These are phyloP conservation scores for Fusarium sp. DNA, from an alignment of 2,329 filamentous ascomycete genomes.

Conservation along the genomic window DNA sequence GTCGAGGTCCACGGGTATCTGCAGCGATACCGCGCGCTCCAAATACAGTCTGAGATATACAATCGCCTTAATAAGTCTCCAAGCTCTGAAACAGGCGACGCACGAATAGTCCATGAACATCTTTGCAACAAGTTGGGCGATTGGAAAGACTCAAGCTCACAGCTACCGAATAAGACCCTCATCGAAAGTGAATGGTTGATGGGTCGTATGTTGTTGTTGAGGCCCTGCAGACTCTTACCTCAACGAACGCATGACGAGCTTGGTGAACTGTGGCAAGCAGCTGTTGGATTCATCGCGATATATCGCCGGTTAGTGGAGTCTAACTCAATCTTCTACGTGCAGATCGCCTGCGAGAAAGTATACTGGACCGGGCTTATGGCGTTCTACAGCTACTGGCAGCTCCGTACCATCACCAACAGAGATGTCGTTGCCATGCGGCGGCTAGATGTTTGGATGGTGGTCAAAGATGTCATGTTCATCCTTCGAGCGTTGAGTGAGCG, in stretches of 20 bases:
- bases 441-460: background rate
- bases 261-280: background rate
- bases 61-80: background rate
- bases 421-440: too few relatives aligned
- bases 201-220: constrained; percentile 4
- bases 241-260: background rate
- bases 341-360: constrained; percentile 10
- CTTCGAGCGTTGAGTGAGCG: constrained; percentile 1
- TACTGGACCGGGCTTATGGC: constrained; percentile 10
- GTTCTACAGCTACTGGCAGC: background rate
- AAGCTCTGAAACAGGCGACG: accelerated
- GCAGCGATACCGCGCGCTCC: constrained; percentile 8
- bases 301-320: background rate
- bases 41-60: constrained; percentile 11
- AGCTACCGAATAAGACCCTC: background rate
- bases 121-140: background rate
- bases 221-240: background rate
- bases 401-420: accelerated
- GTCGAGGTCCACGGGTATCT: constrained; percentile 11
- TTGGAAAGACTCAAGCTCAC: constrained; percentile 14
- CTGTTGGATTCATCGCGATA: background rate
- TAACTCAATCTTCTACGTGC: constrained; percentile 17
- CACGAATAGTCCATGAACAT: background rate
- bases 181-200: constrained; percentile 23
- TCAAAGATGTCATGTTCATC: constrained; percentile 5